phyloP scores from a whole-genome alignment of 352 stramenopile genomes.

The Blastocystis sp. region DNA sequence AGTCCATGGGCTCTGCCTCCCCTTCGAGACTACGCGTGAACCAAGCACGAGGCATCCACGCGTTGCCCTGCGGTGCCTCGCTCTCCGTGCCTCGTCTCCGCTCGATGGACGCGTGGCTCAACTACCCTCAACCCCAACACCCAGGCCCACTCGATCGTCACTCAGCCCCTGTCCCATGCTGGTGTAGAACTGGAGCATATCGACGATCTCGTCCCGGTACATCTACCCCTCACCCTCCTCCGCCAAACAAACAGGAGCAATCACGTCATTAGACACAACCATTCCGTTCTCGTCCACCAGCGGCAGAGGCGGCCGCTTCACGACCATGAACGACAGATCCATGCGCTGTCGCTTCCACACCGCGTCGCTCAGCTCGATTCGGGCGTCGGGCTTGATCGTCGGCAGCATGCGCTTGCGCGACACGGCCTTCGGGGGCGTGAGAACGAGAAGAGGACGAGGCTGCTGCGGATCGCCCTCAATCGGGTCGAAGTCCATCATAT shows the following conservation, averaged over 20 bases:
- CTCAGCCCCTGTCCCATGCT: not conserved
- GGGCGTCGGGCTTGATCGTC: not conserved
- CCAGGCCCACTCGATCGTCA: not conserved
- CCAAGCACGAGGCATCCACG: not conserved
- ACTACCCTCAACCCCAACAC: not conserved
- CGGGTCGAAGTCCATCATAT: constrained; percentile 22
- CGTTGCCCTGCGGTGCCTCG: not conserved
- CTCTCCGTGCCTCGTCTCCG: not conserved
- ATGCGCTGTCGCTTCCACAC: constrained; percentile 13
- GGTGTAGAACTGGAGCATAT: not conserved
- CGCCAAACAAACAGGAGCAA: not conserved
- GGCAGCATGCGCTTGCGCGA: not conserved
- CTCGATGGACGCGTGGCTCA: not conserved
- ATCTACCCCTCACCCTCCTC: not conserved
- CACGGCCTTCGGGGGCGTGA: constrained; percentile 19
- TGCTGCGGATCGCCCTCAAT: not conserved
- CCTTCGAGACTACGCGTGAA: not conserved
- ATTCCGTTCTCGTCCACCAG: not conserved
- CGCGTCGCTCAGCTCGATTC: constrained; percentile 28
- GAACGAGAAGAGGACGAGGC: not conserved
- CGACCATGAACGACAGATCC: constrained; percentile 22
- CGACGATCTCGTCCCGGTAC: constrained; percentile 9
- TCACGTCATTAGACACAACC: not conserved
- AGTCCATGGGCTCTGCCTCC: not conserved
- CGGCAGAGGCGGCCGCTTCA: constrained; percentile 30